Base-by-base conservation (phyloP, 2,329 filamentous ascomycete genomes). In the Botrytis byssoidea region DNA sequence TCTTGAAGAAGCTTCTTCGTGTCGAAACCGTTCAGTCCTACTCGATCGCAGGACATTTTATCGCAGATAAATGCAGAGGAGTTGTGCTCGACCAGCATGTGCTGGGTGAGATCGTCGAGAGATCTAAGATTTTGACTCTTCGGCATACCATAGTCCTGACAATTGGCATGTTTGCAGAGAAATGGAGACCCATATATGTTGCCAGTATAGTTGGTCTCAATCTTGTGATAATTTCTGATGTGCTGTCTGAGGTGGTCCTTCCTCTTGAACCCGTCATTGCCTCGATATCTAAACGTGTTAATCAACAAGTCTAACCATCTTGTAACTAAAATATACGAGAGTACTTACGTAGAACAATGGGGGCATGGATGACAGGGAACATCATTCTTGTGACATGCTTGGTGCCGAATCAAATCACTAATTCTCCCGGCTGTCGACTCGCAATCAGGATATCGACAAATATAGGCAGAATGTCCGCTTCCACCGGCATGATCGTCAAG, bases 1-100 rank as follows among this genome's bases (percentile, higher is more conserved):
- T 35, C n/a, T 16, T 69, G 40, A 22, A 77, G 20, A 4, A 74
- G 61, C 35, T 75, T 66, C 1, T 77, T 59, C 6, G 60, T 71
- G 1, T 57, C 60, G 12, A 71, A 71, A 5, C 70, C 70, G 12
- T 71, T 65, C 7, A 22, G 22, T 42, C 60, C 70, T 10, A 71
- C 70, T n/a, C 70, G 37, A 42, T 71, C 70, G 44, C 70, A 71
- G 1, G 32, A 29, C 1, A 3, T 0, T 55, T 46, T 59, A 3
- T 35, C 2, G 20, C 70, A 71, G n/a, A 44, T 35, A 22, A 65
- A 71, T 44, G 37, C n/a, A 25, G 32, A 71, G 20, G 70, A 42
- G 46, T 57, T 65, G n/a, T 71, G 60, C 18, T 59, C 35, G 12
- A 0, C 8, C 5, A 42, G 20, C 70, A 71, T 65, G 44, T 71